Evolutionary conservation across 1,284 basidiomycete species (phyloP).

Genomic region (Ceratobasidium papillatum): DNA sequence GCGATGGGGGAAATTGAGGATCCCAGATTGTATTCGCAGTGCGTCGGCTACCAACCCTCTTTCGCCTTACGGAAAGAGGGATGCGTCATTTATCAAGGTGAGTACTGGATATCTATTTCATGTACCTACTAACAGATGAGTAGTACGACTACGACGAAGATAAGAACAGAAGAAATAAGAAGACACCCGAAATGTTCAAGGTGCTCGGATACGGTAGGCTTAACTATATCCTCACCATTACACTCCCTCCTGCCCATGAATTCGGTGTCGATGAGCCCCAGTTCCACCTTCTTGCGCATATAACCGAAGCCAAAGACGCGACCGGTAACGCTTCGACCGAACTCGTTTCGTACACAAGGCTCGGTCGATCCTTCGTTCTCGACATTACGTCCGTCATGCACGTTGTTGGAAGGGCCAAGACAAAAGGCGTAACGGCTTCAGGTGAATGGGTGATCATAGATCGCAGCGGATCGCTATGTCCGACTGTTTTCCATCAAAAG

Average conservation of each 20-base stretch:
- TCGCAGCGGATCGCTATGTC: neutral
- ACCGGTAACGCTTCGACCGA: conserved; percentile 4
- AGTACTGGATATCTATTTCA: conserved; percentile 30
- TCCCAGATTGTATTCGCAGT: neutral
- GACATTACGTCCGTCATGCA: neutral
- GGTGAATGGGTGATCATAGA: conserved; percentile 24
- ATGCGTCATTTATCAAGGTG: neutral
- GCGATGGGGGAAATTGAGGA: conserved; percentile 3
- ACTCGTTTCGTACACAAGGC: neutral
- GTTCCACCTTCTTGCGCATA: conserved; percentile 3
- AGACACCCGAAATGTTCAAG: conserved; percentile 26
- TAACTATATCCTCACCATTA: conserved; percentile 42
- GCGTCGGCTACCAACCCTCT: conserved; percentile 1
- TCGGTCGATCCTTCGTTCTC: conserved; percentile 7
- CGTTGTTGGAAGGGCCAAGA: neutral
- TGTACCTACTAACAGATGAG: neutral
- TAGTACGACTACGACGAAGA: conserved; percentile 51
- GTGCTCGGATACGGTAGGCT: conserved; percentile 47
- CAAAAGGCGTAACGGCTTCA: neutral
- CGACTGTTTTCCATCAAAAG: neutral
- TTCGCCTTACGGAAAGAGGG: neutral
- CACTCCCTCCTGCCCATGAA: neutral
- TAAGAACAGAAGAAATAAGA: conserved; percentile 43
- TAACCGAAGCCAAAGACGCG: conserved; percentile 4
- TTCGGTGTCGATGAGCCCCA: neutral